Conservation (phyloP, 495 filamentous ascomycete species). For the Penicillium psychrofluorescens region DNA sequence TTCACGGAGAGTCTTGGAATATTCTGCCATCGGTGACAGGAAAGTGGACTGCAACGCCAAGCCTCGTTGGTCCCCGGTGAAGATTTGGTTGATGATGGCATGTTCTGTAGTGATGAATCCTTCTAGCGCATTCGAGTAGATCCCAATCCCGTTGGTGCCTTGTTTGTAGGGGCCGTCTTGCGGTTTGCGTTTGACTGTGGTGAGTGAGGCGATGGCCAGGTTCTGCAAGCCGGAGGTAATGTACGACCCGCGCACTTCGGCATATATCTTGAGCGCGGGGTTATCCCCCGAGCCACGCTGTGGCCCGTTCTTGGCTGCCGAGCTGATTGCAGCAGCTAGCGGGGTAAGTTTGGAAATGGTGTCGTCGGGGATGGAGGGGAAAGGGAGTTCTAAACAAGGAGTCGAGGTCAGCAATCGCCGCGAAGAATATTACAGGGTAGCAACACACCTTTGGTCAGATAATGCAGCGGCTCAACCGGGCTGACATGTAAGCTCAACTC, state of each 20-base stretch:
- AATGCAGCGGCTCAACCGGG: constrained; percentile 83
- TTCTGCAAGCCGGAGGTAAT: constrained; percentile 72
- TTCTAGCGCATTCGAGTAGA: constrained; percentile 82
- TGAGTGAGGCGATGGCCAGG: constrained; percentile 78
- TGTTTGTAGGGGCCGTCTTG: constrained; percentile 76
- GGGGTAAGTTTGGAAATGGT: constrained; percentile 49
- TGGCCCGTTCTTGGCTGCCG: constrained; percentile 41
- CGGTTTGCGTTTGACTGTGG: constrained; percentile 74
- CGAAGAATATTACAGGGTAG: background rate
- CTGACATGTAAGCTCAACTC: constrained; percentile 64
- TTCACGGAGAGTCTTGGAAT: constrained; percentile 79
- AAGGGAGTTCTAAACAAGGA: constrained; percentile 49
- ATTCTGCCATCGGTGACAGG: constrained; percentile 65
- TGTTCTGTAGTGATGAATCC: constrained; percentile 81
- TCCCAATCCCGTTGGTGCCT: constrained; percentile 88
- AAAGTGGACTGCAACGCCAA: constrained; percentile 70
- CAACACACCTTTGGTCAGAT: constrained; percentile 71
- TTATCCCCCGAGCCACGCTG: constrained; percentile 43
- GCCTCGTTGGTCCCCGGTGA: constrained; percentile 76
- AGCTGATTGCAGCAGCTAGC: constrained; percentile 50
- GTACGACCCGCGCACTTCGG: constrained; percentile 80
- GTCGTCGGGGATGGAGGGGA: constrained; percentile 53
- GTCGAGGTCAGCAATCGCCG: too few species aligned
- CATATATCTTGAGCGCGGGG: constrained; percentile 69
- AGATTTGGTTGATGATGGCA: constrained; percentile 77